A percentile compares a stretch with the other conserved stretches of the same genome.
phyloP scores from a whole-genome alignment of 495 filamentous ascomycete species.

The Penicillium samsonianum region DNA sequence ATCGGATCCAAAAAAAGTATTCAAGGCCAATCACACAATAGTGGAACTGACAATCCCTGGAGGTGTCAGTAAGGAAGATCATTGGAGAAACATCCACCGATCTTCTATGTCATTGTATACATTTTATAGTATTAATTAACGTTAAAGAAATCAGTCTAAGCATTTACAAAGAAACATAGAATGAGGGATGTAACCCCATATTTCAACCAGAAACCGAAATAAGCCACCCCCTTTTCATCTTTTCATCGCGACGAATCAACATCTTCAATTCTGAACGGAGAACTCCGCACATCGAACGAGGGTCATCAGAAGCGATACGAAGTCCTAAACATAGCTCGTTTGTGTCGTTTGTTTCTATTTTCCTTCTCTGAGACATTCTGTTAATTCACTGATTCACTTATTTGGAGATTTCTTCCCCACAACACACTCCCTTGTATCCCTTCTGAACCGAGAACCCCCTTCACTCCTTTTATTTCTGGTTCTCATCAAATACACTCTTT shows the following conservation, averaged over 20 bases:
- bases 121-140: not conserved
- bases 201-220: not conserved
- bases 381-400: not conserved
- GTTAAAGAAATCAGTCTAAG: not conserved
- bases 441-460: conserved; percentile 4
- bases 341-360: not conserved
- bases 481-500: conserved; percentile 8
- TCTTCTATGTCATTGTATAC: not conserved
- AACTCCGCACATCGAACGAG: not conserved
- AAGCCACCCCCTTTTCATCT: conserved; percentile 14
- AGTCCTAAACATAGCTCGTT: not conserved
- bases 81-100: not conserved
- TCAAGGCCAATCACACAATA: not conserved
- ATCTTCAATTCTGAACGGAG: not conserved
- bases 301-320: conserved; percentile 4
- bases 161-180: not conserved
- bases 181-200: conserved; percentile 7
- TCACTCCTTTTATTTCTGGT: not conserved
- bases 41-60: not conserved
- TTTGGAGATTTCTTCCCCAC: not conserved
- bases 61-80: not conserved
- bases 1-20: not conserved
- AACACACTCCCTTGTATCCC: conserved; percentile 3
- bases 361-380: not conserved
- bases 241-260: conserved; percentile 3